Percentiles rank a stretch among this genome's conserved stretches.
phyloP scores from a whole-genome alignment of 2,329 filamentous ascomycete genomes.

The Pseudogymnoascus sp. region DNA sequence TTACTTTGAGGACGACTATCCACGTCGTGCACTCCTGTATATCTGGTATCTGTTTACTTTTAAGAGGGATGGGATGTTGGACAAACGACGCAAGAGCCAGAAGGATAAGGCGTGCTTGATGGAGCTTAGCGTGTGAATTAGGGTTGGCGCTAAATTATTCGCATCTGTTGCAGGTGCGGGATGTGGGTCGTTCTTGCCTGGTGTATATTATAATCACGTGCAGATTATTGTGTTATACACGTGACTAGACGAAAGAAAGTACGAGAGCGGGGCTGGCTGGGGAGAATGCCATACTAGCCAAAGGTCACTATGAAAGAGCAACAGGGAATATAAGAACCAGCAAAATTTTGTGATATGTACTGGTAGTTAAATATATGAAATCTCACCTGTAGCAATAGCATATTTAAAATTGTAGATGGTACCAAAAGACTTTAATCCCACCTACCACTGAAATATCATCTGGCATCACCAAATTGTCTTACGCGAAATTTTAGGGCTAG shows the following conservation, averaged over 20 bases:
- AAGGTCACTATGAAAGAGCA: background rate
- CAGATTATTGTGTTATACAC: background rate
- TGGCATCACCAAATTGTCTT: conserved; percentile 6
- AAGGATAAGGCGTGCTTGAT: conserved; percentile 5
- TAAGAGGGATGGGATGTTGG: background rate
- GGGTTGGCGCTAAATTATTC: conserved; percentile 7
- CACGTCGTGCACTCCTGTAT: conserved; percentile 1
- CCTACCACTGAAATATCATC: background rate
- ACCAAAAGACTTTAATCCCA: background rate
- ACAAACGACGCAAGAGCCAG: background rate
- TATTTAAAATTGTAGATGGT: conserved; percentile 2
- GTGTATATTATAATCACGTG: background rate
- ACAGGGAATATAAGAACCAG: background rate
- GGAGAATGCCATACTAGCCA: background rate
- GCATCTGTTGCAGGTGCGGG: background rate
- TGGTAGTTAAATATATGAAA: background rate
- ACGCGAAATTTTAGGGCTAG: conserved; percentile 9
- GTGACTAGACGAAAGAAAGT: background rate
- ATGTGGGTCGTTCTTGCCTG: background rate
- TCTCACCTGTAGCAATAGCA: background rate
- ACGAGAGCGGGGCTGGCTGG: background rate
- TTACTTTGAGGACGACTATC: background rate
- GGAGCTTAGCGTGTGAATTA: background rate
- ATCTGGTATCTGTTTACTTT: background rate
- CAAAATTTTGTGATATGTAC: background rate